phyloP scores from a whole-genome alignment of 2,329 filamentous ascomycete genomes.

The Daldinia eschscholtzii region DNA sequence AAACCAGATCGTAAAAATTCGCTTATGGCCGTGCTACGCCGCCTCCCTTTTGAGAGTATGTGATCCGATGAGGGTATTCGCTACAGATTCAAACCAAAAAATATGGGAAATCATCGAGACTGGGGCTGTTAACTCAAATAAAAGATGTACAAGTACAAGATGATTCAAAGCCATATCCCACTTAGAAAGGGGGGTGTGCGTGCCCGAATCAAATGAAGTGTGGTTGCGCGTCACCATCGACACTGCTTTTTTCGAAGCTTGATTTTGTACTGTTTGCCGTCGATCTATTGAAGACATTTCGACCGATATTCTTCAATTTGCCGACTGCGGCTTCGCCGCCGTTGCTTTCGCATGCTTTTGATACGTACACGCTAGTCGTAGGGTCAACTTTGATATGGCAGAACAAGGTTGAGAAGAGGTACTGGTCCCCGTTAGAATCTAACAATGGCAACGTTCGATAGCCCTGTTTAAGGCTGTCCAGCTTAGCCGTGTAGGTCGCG shows the following conservation, averaged over 20 bases:
- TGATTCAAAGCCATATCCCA: constrained; percentile 36
- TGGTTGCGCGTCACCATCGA: constrained; percentile 54
- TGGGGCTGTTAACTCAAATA: constrained; percentile 35
- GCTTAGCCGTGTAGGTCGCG: constrained; percentile 92
- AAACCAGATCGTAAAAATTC: constrained; percentile 40
- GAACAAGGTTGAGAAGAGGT: constrained; percentile 94
- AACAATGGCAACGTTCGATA: constrained; percentile 93
- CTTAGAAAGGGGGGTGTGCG: constrained; percentile 21
- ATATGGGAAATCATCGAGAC: constrained; percentile 40
- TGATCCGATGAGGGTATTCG: constrained; percentile 49
- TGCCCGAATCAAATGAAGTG: constrained; percentile 37
- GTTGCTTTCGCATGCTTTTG: constrained; percentile 57
- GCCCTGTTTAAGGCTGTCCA: constrained; percentile 88
- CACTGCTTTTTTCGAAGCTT: constrained; percentile 63
- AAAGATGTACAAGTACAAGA: constrained; percentile 47
- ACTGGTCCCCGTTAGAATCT: constrained; percentile 90
- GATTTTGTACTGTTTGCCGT: constrained; percentile 65
- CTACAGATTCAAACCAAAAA: constrained; percentile 44
- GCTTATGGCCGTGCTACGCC: constrained; percentile 44
- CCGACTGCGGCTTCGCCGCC: constrained; percentile 57
- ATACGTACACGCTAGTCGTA: constrained; percentile 68
- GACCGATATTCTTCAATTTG: constrained; percentile 69
- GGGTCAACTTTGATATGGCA: constrained; percentile 81
- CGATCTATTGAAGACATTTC: constrained; percentile 69
- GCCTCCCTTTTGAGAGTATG: constrained; percentile 42